These are phyloP conservation scores for Citrullus mucosospermus DNA, from an alignment of 306 rosid genomes.

Conservation along the genomic window DNA sequence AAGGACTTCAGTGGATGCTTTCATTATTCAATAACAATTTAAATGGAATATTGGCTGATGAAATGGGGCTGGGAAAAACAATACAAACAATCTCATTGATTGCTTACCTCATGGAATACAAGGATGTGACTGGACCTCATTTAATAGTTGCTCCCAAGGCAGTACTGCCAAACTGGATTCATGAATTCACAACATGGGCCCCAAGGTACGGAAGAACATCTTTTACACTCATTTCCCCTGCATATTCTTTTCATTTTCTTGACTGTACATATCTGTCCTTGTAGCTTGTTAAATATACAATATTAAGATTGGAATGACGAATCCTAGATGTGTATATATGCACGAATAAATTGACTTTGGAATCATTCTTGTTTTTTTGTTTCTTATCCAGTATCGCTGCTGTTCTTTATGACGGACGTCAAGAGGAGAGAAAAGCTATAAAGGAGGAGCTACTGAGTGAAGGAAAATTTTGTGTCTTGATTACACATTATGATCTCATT, in stretches of 20 bases:
- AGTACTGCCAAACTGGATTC: slow-evolving; percentile 89
- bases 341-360: neutral
- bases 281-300: neutral
- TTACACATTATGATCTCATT: slow-evolving; percentile 95
- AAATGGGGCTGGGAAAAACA: slow-evolving; percentile 98
- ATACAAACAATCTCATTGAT: slow-evolving; percentile 90
- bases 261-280: neutral
- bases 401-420: slow-evolving; percentile 83
- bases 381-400: slow-evolving; percentile 51
- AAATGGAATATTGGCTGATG: slow-evolving; percentile 97
- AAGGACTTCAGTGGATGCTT: slow-evolving; percentile 99
- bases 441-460: slow-evolving; percentile 86
- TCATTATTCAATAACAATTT: slow-evolving; percentile 91
- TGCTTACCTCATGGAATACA: slow-evolving; percentile 72
- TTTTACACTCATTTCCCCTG: neutral
- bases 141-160: slow-evolving; percentile 99
- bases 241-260: neutral
- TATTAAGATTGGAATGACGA: neutral
- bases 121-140: slow-evolving; percentile 90
- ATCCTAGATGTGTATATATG: neutral
- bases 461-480: slow-evolving; percentile 78
- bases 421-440: slow-evolving; percentile 86
- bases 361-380: slow-evolving; percentile 6
- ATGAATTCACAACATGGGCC: slow-evolving; percentile 86
- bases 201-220: slow-evolving; percentile 49